A percentile compares a stretch with the other conserved stretches of the same genome.
Conservation (phyloP, 2,329 filamentous ascomycete species). For the Pseudocercospora cruenta region DNA sequence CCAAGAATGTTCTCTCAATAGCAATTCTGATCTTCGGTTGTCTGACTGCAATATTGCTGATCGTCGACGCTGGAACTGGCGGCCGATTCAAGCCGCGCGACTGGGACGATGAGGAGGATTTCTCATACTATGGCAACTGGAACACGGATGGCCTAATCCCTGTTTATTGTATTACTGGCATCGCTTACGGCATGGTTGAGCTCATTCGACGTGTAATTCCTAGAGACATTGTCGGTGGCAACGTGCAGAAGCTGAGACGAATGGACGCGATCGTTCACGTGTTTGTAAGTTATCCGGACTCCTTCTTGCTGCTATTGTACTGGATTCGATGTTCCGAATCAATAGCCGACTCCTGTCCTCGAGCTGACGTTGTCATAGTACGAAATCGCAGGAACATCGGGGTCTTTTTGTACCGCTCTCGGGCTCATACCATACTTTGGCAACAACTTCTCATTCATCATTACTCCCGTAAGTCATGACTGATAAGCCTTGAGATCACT, state of each 20-base stretch:
- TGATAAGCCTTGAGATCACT: too few species aligned
- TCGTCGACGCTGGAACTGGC: constrained; percentile 14
- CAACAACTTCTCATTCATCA: constrained; percentile 17
- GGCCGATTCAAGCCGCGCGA: constrained; percentile 12
- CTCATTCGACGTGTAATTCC: constrained; percentile 15
- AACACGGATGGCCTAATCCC: constrained; percentile 14
- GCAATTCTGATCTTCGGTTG: constrained; percentile 14
- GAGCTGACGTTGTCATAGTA: background rate
- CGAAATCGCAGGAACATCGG: constrained; percentile 13
- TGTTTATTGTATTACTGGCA: constrained; percentile 14
- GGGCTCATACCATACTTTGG: constrained; percentile 17
- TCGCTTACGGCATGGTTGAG: constrained; percentile 18
- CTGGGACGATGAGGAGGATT: constrained; percentile 8
- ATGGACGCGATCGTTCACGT: constrained; percentile 17
- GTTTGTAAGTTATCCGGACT: background rate
- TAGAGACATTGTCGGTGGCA: constrained; percentile 15
- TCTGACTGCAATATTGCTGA: constrained; percentile 15
- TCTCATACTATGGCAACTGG: constrained; percentile 18
- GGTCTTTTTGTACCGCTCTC: constrained; percentile 14
- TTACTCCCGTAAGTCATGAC: background rate
- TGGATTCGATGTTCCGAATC: too few species aligned
- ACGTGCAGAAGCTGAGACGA: constrained; percentile 12
- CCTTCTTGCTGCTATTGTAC: background rate
- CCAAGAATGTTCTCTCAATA: constrained; percentile 13
- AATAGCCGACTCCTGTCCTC: background rate